Evolutionary conservation across 345 rosid species (phyloP).

Genomic region (Tarenaya hassleriana): DNA sequence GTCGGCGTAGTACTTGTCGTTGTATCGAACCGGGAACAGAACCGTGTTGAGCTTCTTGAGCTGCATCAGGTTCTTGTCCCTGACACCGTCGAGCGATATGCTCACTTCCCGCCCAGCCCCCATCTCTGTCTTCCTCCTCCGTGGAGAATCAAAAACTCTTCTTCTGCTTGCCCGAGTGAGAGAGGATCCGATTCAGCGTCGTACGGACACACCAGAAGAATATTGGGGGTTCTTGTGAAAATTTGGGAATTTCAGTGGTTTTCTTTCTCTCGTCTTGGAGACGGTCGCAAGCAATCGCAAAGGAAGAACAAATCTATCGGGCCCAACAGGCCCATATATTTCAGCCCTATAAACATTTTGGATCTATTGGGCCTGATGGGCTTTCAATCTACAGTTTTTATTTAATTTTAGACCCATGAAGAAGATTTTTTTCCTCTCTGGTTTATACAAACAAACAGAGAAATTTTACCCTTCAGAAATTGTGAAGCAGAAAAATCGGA

Average conservation of each 20-base stretch:
- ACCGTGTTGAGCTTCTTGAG: constrained; percentile 88
- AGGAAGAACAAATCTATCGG: no score
- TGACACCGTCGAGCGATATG: constrained; percentile 80
- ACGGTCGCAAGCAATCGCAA: no score
- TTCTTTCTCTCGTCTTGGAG: no score
- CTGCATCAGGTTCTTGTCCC: constrained; percentile 98
- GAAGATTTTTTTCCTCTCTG: no score
- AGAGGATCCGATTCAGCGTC: constrained; percentile 7
- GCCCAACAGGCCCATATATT: background rate
- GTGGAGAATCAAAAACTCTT: constrained; percentile 20
- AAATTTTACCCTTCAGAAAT: no score
- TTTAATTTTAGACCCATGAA: no score
- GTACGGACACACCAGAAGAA: background rate
- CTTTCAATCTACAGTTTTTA: no score
- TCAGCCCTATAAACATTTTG: no score
- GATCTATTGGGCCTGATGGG: no score
- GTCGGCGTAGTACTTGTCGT: constrained; percentile 83
- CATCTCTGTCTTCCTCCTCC: constrained; percentile 39
- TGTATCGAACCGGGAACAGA: constrained; percentile 91
- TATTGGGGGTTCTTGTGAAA: no score
- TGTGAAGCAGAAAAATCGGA: constrained; percentile 15
- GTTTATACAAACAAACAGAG: no score
- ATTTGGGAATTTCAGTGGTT: no score
- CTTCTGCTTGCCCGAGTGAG: background rate
- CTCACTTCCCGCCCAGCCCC: constrained; percentile 68